Base-by-base conservation (phyloP, 164 flowering plant genomes). In the Umbilicus rupestris region DNA sequence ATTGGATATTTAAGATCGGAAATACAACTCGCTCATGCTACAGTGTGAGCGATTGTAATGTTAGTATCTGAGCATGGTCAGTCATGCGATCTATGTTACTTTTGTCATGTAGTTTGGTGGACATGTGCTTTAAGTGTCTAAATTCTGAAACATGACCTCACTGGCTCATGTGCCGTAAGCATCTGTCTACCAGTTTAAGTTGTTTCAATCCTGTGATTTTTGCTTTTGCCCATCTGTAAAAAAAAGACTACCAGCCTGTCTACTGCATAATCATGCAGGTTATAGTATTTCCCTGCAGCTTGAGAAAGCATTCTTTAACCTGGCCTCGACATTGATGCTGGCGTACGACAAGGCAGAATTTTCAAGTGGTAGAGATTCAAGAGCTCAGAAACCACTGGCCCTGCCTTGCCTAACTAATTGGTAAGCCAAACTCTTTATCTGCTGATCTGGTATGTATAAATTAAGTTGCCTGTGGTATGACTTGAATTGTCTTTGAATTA, bases 391-490 rank as follows among this genome's bases (percentile, higher is more conserved):
- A 7, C 28, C 39, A 31, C 59, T 22, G 29, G 33, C 35, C 52
- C 30, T 41, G 26, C n/a, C 26, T 30, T 5, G 68, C 68, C 68
- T 66, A 66, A 66, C 62, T 19, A 31, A 10, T 31, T 16, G 60
- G 68, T 66, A 11, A 35, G 55, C 68, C 59, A 26, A 22, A 47
- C 60, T 49, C 11, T 31, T 46, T 29, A 42, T 66, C 55, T 52
- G 28, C 44, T 31, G 39, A 33, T 33, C n/a, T 46, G 66, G 37
- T 63, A n/a, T 64, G 29, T 42, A 64, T 44, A 42, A 42, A 46
- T 14, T 2, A 16, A 39, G 29, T 7, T n/a, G 20, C 12, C 1
- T 64, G n/a, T 42, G 52, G n/a, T 64, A 12, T 42, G n/a, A n/a
- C n/a, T n/a, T n/a, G n/a, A n/a, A n/a, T n/a, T n/a, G n/a, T n/a